Base-by-base conservation (phyloP, 331 rosid species). In the Quercus lobata region DNA sequence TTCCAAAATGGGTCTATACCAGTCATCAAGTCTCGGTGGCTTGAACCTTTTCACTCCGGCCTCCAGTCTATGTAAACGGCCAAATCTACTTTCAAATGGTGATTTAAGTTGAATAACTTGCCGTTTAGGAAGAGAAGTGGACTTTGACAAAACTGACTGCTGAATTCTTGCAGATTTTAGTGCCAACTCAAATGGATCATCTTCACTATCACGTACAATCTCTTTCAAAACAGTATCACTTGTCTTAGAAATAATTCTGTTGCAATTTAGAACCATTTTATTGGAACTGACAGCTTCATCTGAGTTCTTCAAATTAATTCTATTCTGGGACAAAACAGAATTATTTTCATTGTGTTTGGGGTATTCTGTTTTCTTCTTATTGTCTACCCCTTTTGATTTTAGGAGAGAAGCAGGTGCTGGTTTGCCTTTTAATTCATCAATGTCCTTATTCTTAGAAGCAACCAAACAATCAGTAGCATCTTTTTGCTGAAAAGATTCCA, bases 1-100 rank as follows among this genome's bases (percentile, higher is more conserved):
- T 76, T 90, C 97, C 79, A 95, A 89, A 74, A 95, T 95, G 82
- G 97, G 87, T 83, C 90, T 90, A 82, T 88, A 95, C 99, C 99
- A 95, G 73, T 88, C 92, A 84, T 93, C 95, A 75, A 95, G 90
- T 83, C 86, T 90, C 44, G 93, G 94, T 18, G 94, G 91, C 87
- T 81, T 88, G 84, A 95, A 95, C 86, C 99, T 90, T 87, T 86
- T 95, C 76, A 57, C 70, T 79, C 81, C 89, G 68, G 84, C 85
- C 80, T 81, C 95, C 66, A 88, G 63, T 83, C 90, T 93, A 74
- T 83, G 85, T 29, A 84, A 83, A 80, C 63, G 81, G 57, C 79
- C 78, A 73, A 80, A 69, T 82, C 79, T 89, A 76, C 84, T 84
- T 76, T 74, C 91, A 69, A 70, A 24, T 58, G 97, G 92, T 37